These are phyloP conservation scores for Lophiostoma macrostomum DNA, from an alignment of 495 filamentous ascomycete genomes.

Conservation along the genomic window DNA sequence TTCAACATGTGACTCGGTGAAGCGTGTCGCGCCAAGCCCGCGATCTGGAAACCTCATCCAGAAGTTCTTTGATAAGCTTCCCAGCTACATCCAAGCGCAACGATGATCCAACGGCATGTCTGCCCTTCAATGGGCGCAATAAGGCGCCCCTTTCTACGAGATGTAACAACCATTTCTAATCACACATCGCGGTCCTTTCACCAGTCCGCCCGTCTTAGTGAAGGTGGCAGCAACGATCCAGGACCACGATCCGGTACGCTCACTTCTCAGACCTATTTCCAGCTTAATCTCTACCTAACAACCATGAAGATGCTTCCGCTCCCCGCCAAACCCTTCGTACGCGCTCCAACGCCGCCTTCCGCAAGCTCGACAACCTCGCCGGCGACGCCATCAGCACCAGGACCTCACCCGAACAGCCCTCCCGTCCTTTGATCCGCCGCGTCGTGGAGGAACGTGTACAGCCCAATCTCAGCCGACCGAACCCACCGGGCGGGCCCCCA, in stretches of 20 bases:
- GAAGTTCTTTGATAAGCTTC: neutral
- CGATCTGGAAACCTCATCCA: neutral
- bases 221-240: neutral
- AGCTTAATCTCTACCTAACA: neutral
- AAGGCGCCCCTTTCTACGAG: conserved; percentile 4
- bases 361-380: conserved; percentile 9
- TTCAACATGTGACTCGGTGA: too few relatives aligned
- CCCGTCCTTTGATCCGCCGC: neutral
- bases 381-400: neutral
- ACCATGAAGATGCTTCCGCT: neutral
- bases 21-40: neutral
- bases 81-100: neutral
- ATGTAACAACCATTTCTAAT: conserved; percentile 2
- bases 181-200: conserved; percentile 6
- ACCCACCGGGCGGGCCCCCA: neutral
- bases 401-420: conserved; percentile 1
- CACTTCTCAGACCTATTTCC: neutral
- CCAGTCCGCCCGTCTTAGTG: conserved; percentile 7
- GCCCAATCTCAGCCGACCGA: neutral
- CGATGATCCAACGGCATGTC: conserved; percentile 18
- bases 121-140: conserved; percentile 27
- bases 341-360: neutral
- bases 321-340: conserved; percentile 9
- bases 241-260: neutral
- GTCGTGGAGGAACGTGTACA: too few relatives aligned